Conservation (phyloP, 2,329 filamentous ascomycete genomes). For the Diaporthe sp. region DNA sequence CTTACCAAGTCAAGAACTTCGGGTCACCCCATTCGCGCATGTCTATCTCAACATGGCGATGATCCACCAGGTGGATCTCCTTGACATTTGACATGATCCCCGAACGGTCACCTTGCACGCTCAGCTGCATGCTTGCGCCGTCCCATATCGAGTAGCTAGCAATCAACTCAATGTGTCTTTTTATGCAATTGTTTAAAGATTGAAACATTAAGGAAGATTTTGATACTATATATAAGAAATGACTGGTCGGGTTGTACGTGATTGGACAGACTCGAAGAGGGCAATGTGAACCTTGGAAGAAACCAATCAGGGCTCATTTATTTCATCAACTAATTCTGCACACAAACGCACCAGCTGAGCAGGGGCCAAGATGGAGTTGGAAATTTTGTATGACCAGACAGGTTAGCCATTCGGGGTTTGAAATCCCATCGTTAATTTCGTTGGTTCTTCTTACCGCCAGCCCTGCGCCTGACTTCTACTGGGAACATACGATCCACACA, state of each 20-base stretch:
- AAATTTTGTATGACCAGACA: neutral
- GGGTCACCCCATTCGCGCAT: neutral
- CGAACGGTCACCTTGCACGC: neutral
- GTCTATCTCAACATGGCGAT: neutral
- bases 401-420: neutral
- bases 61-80: neutral
- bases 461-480: conserved; percentile 19
- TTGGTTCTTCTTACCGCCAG: conserved; percentile 16
- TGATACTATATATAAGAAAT: neutral
- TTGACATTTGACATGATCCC: neutral
- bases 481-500: conserved; percentile 32
- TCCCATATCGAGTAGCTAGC: neutral
- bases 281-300: neutral
- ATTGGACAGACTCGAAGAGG: no score
- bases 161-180: neutral
- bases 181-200: no score
- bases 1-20: neutral
- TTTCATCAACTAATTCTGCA: neutral
- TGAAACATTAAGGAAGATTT: neutral
- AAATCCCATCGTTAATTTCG: neutral
- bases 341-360: neutral
- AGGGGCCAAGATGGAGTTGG: no score
- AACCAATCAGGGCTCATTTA: neutral
- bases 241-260: neutral
- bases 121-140: neutral